Evolutionary conservation across 805 yeast species (phyloP), one percentile per base, ranked within the genome.

Genomic region (Candida arabinofermentans): DNA sequence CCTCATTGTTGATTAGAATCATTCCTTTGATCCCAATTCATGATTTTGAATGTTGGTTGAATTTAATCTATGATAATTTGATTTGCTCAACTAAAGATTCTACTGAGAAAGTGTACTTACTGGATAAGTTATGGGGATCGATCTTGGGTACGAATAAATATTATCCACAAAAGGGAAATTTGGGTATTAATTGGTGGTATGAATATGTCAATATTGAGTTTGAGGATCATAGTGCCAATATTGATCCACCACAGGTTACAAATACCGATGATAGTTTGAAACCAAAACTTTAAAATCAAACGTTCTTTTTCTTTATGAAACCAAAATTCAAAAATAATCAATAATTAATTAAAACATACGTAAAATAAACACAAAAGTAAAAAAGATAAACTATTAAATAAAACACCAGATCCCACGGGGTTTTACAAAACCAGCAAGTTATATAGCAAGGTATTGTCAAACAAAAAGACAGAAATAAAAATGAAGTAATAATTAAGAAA

Each of bases 151-250:
- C 82, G 36, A 83, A 77, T 48, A 80, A 75, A 44, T 64, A 76
- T 41, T 83, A 78, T 49, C 62, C 77, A 41, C 78, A 77, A 47
- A 67, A 82, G 48, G 73, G 79, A 5, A 74, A 71, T 33, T 41
- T 76, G 31, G 85, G 77, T 1, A 68, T 75, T 39, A 61, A 61
- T 18, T 81, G 86, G 86, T 81, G 86, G 86, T 81, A 79, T 55
- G 71, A 69, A 19, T 53, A 58, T 33, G 54, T 61, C 5, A 59
- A 60, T 39, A 41, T 40, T 14, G 50, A 44, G 13, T 23, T 42
- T 16, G 37, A 36, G 8, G 24, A 37, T 39, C 41, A 39, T n/a
- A 12, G 6, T 5, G 7, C 13, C 3, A 22, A 21, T n/a, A 18
- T 2, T 5, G 27, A 33, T n/a, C 13, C 13, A 26, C 16, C 16